Conservation (phyloP, 805 yeast species). For the Starmerella vaccinii region DNA sequence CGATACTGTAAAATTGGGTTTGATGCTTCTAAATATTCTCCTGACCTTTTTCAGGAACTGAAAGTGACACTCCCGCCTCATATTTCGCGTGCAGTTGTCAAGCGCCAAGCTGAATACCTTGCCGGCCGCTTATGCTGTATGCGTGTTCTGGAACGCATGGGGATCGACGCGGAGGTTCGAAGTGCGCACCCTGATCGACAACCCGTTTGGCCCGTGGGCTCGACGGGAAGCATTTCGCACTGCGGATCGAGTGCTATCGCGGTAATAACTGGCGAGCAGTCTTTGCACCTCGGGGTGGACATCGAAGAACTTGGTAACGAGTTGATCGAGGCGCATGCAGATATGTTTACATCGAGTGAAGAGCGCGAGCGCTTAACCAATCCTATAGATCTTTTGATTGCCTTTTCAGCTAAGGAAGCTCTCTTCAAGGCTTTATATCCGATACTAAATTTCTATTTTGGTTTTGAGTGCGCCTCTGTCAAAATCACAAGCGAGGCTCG, state of each 20-base stretch:
- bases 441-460: conserved; percentile 4
- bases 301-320: conserved; percentile 4
- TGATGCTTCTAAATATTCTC: not conserved
- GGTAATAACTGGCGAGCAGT: not conserved
- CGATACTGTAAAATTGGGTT: conserved; percentile 2
- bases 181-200: not conserved
- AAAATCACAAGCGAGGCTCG: not conserved
- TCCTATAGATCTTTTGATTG: not conserved
- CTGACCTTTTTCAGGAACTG: not conserved
- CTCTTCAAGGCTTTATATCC: conserved; percentile 16
- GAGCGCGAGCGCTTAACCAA: not conserved
- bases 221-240: conserved; percentile 15
- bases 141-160: not conserved
- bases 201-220: conserved; percentile 14
- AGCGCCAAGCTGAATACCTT: conserved; percentile 13
- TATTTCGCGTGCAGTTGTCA: not conserved
- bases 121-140: conserved; percentile 15
- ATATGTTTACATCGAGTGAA: not conserved
- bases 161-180: not conserved
- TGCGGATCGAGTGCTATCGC: conserved; percentile 8
- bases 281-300: conserved; percentile 12
- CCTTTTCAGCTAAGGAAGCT: conserved; percentile 17
- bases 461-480: conserved; percentile 13
- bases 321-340: not conserved
- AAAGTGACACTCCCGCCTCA: conserved; percentile 7